Evolutionary conservation across 2,329 filamentous ascomycete species (phyloP).

Genomic region (Xylaria arbuscula): DNA sequence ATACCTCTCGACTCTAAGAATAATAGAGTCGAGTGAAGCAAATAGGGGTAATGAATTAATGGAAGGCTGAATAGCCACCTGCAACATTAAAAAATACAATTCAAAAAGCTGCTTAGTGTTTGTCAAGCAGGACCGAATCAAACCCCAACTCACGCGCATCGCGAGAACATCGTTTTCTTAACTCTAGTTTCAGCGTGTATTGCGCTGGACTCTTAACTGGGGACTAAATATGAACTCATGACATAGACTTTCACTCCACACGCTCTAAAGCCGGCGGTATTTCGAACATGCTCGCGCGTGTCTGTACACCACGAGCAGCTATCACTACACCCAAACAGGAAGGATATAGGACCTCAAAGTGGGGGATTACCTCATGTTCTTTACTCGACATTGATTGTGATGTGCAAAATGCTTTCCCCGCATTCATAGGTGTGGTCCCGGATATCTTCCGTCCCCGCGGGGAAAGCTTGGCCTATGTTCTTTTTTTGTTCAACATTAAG

Average conservation of each 20-base stretch:
- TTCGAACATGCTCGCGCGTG: background rate
- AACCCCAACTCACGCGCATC: too few species aligned
- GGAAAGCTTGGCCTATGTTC: slow-evolving; percentile 1
- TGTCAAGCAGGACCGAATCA: too few species aligned
- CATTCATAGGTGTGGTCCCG: slow-evolving; percentile 13
- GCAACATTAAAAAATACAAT: background rate
- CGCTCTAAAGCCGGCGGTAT: background rate
- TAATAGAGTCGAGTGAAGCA: background rate
- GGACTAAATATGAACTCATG: too few species aligned
- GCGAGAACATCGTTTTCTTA: too few species aligned
- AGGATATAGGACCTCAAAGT: slow-evolving; percentile 11
- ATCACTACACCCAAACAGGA: slow-evolving; percentile 16
- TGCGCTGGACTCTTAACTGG: too few species aligned
- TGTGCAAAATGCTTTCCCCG: slow-evolving; percentile 26
- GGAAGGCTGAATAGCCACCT: slow-evolving; percentile 3
- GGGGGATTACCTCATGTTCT: slow-evolving; percentile 15
- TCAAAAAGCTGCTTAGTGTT: background rate
- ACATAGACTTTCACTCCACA: background rate
- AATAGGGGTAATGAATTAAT: background rate
- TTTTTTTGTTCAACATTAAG: background rate
- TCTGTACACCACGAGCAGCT: background rate
- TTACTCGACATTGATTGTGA: background rate
- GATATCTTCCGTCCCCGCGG: slow-evolving; percentile 25
- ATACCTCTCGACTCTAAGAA: background rate
- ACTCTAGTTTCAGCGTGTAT: too few species aligned